Conservation (phyloP, 306 rosid species). For the Prinsepia uniflora region DNA sequence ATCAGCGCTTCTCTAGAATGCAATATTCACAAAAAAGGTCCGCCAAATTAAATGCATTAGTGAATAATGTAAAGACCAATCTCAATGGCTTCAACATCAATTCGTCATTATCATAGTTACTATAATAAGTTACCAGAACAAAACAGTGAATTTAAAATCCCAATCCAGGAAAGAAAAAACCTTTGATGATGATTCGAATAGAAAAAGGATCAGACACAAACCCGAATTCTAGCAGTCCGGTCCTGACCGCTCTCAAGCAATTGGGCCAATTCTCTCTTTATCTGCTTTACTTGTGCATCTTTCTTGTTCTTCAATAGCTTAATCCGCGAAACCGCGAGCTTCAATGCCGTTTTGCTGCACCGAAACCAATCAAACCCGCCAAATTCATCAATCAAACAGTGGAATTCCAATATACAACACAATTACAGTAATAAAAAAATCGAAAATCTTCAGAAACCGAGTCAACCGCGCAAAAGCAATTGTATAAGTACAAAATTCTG, state of each 20-base stretch:
- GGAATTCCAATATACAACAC: background rate
- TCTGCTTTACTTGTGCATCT: conserved; percentile 64
- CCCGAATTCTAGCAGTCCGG: conserved; percentile 81
- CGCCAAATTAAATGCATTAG: background rate
- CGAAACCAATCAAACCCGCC: conserved; percentile 12
- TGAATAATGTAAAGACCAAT: background rate
- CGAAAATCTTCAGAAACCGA: background rate
- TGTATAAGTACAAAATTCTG: background rate
- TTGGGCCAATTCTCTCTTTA: conserved; percentile 73
- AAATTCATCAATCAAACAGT: conserved; percentile 22
- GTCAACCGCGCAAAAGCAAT: background rate
- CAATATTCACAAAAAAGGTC: background rate
- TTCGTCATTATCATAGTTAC: background rate
- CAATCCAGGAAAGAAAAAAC: background rate
- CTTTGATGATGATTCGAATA: background rate
- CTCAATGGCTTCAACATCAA: background rate
- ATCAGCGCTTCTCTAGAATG: background rate
- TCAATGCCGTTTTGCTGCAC: conserved; percentile 87
- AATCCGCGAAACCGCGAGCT: conserved; percentile 74
- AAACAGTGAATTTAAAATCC: background rate
- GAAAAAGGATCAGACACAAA: conserved; percentile 22
- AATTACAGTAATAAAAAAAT: background rate
- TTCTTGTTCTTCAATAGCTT: conserved; percentile 84
- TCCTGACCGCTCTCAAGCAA: conserved; percentile 78
- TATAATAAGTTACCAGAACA: background rate